A percentile compares a stretch with the other conserved stretches of the same genome.
These are phyloP conservation scores for Lyophyllum atratum DNA, from an alignment of 768 basidiomycete species.

Conservation along the genomic window DNA sequence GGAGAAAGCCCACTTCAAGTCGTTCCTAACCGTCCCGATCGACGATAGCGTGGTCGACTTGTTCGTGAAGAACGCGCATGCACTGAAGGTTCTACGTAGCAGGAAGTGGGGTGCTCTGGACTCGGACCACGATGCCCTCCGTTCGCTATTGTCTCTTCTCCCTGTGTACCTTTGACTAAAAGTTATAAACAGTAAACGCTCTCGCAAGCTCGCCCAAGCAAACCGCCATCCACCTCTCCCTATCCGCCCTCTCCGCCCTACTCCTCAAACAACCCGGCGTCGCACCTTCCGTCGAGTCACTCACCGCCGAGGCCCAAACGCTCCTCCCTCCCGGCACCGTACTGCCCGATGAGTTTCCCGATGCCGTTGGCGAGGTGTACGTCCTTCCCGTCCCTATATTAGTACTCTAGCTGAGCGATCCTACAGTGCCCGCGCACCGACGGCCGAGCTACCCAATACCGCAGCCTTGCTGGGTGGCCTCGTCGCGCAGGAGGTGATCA, in stretches of 20 bases:
- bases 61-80: constrained; percentile 84
- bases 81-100: constrained; percentile 64
- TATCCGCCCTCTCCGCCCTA: constrained; percentile 58
- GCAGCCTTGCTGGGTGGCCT: constrained; percentile 93
- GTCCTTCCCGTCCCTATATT: constrained; percentile 29
- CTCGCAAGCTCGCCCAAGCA: constrained; percentile 50
- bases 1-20: constrained; percentile 62
- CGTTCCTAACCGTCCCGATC: constrained; percentile 45
- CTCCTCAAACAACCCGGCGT: constrained; percentile 28
- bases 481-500: constrained; percentile 96
- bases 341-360: constrained; percentile 56
- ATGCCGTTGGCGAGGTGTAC: constrained; percentile 79
- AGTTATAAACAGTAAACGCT: constrained; percentile 37
- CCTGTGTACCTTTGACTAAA: neutral
- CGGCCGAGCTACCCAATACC: constrained; percentile 88
- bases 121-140: constrained; percentile 48
- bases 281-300: constrained; percentile 48
- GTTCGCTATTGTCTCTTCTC: constrained; percentile 12
- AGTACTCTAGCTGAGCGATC: constrained; percentile 15
- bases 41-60: constrained; percentile 59
- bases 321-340: constrained; percentile 51
- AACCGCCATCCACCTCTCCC: constrained; percentile 68
- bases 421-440: constrained; percentile 74
- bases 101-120: constrained; percentile 62
- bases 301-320: constrained; percentile 51